Conservation (phyloP, 2,329 filamentous ascomycete genomes). For the Capronia americana region DNA sequence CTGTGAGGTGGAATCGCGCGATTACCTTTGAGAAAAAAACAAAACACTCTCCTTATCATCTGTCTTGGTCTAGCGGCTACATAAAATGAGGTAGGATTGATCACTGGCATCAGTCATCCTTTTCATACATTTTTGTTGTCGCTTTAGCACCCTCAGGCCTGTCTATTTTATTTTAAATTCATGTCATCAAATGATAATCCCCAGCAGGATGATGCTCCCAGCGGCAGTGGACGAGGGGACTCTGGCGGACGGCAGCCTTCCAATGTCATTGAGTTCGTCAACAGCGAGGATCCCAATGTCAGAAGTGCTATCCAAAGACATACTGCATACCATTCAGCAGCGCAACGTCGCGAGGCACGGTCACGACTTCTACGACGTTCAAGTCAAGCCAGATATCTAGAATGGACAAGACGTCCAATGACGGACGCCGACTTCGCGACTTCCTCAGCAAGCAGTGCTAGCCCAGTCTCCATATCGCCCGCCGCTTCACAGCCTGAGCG, state of each 20-base stretch:
- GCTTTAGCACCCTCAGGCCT: background rate
- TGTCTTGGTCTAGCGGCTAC: background rate
- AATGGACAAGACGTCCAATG: slow-evolving; percentile 34
- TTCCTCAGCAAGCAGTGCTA: slow-evolving; percentile 33
- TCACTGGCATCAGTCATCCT: background rate
- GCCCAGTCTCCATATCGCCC: slow-evolving; percentile 31
- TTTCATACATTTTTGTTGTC: background rate
- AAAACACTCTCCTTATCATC: background rate
- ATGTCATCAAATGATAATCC: slow-evolving; percentile 32
- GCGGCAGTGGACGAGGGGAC: slow-evolving; percentile 12
- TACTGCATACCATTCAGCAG: slow-evolving; percentile 39
- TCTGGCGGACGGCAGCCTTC: slow-evolving; percentile 15
- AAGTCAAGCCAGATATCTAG: slow-evolving; percentile 34
- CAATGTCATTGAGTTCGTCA: slow-evolving; percentile 37
- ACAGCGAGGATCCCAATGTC: slow-evolving; percentile 38
- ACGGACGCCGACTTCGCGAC: slow-evolving; percentile 20
- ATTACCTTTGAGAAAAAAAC: background rate
- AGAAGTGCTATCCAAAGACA: slow-evolving; percentile 39
- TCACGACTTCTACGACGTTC: slow-evolving; percentile 31
- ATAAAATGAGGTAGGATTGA: slow-evolving; percentile 9
- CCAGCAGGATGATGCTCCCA: slow-evolving; percentile 23
- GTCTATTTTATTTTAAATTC: slow-evolving; percentile 11
- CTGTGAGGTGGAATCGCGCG: background rate
- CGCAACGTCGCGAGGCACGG: slow-evolving; percentile 37
- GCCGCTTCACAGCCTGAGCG: slow-evolving; percentile 16